phyloP scores from a whole-genome alignment of 306 rosid genomes.

The Inga oerstediana region DNA sequence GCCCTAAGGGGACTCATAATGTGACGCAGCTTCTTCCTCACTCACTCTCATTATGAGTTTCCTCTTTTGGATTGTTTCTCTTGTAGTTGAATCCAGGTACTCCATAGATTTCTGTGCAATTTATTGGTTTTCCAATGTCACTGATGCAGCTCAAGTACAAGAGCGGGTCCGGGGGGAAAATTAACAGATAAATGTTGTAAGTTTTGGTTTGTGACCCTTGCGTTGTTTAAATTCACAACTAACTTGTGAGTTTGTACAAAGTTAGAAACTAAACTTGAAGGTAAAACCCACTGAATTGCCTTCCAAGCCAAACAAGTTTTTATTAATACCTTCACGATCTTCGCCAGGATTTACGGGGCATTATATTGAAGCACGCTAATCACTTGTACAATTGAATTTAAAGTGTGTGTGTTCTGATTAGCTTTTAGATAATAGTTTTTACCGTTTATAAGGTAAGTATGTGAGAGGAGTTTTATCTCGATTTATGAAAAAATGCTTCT shows the following conservation, averaged over 20 bases:
- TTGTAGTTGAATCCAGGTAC: not conserved
- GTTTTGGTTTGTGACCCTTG: not conserved
- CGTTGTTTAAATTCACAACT: slow-evolving; percentile 24
- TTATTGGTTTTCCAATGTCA: not conserved
- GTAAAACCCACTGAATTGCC: not conserved
- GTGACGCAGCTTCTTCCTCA: slow-evolving; percentile 4
- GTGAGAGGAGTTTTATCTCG: too few relatives aligned
- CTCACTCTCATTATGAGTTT: not conserved
- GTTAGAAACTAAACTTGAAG: not conserved
- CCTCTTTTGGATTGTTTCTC: not conserved
- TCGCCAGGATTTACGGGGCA: not conserved
- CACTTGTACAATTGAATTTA: not conserved
- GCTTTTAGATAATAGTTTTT: too few relatives aligned
- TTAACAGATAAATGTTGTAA: not conserved
- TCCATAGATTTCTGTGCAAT: not conserved
- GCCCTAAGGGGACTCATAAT: slow-evolving; percentile 14
- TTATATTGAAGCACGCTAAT: not conserved
- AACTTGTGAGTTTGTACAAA: not conserved
- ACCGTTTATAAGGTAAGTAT: too few relatives aligned
- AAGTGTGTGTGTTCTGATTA: too few relatives aligned
- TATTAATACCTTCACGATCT: not conserved
- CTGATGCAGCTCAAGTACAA: not conserved
- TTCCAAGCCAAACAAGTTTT: not conserved
- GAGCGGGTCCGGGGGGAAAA: too few relatives aligned
- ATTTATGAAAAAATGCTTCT: too few relatives aligned